These are phyloP conservation scores for Solidago caesia DNA, from an alignment of 129 eudicot species.

Conservation along the genomic window DNA sequence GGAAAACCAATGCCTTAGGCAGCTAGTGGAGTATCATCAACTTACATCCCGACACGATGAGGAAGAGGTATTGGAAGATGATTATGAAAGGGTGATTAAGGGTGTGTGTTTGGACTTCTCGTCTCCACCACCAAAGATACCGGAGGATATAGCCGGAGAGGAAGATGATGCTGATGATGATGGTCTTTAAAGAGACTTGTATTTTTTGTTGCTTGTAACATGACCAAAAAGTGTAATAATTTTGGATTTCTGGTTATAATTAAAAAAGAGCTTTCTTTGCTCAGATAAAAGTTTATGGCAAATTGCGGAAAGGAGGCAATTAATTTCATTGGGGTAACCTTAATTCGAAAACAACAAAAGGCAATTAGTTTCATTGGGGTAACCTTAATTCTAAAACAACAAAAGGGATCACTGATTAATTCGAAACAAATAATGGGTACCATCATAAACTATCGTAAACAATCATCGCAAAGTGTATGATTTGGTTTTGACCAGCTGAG, in stretches of 20 bases:
- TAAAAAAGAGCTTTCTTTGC: background rate
- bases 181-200: background rate
- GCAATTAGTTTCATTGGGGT: too few relatives aligned
- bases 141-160: constrained; percentile 30
- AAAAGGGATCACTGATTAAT: too few relatives aligned
- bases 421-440: too few relatives aligned
- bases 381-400: too few relatives aligned
- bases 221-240: background rate
- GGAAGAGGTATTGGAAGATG: constrained; percentile 38
- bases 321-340: too few relatives aligned
- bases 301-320: too few relatives aligned
- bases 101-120: constrained; percentile 75
- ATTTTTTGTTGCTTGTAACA: background rate
- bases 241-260: background rate
- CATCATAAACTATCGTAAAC: too few relatives aligned
- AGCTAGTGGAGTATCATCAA: constrained; percentile 94
- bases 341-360: too few relatives aligned
- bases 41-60: constrained; percentile 66
- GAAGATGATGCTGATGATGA: constrained; percentile 9
- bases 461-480: background rate
- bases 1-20: constrained; percentile 82
- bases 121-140: constrained; percentile 46
- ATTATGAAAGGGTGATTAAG: constrained; percentile 57
- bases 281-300: background rate
- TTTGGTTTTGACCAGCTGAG: background rate